phyloP scores from a whole-genome alignment of 768 basidiomycete species.

The Mycena alexandri region DNA sequence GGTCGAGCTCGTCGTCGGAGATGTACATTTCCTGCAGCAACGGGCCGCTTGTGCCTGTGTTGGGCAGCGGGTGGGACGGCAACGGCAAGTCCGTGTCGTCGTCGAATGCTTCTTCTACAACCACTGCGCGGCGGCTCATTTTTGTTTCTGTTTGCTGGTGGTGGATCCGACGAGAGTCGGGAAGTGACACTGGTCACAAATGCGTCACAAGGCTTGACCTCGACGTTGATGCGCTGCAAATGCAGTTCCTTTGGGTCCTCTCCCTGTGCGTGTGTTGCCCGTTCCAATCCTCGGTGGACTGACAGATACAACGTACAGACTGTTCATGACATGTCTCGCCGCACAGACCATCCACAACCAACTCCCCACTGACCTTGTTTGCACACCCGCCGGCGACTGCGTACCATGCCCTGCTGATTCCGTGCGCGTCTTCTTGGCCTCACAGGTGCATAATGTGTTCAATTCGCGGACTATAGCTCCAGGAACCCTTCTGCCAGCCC shows the following conservation, averaged over 20 bases:
- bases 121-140: slow-evolving; percentile 77
- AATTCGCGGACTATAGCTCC: slow-evolving; percentile 59
- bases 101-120: slow-evolving; percentile 87
- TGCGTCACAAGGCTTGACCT: not conserved
- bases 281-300: not conserved
- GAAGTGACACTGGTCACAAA: not conserved
- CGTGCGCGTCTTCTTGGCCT: slow-evolving; percentile 53
- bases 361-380: slow-evolving; percentile 49
- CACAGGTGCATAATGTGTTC: slow-evolving; percentile 7
- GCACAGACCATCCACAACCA: slow-evolving; percentile 29
- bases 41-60: slow-evolving; percentile 77
- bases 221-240: slow-evolving; percentile 24
- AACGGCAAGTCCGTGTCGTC: slow-evolving; percentile 94
- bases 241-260: slow-evolving; percentile 30
- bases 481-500: slow-evolving; percentile 94
- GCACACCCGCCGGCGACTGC: slow-evolving; percentile 69
- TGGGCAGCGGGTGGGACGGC: slow-evolving; percentile 74
- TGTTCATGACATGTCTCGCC: slow-evolving; percentile 37
- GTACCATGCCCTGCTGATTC: slow-evolving; percentile 73
- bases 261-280: slow-evolving; percentile 17
- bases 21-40: slow-evolving; percentile 80
- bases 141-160: not conserved
- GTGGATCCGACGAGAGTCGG: not conserved
- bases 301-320: slow-evolving; percentile 12
- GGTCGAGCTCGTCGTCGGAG: slow-evolving; percentile 66